Conservation (phyloP, 2,329 filamentous ascomycete species). For the Penicillium sp. region DNA sequence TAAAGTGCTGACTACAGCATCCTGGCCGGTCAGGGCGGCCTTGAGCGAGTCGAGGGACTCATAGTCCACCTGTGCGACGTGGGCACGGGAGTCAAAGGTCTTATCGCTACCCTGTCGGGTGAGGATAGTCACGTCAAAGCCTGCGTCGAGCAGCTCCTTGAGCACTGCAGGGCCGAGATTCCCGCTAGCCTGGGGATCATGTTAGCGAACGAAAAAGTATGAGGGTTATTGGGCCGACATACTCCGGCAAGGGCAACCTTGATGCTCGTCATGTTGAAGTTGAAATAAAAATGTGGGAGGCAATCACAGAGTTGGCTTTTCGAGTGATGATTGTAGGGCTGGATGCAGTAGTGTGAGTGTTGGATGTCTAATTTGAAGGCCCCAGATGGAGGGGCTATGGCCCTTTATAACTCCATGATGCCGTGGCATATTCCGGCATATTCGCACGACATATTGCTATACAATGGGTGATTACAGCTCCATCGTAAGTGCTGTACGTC, state of each 20-base stretch:
- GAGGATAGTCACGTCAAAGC: constrained; percentile 32
- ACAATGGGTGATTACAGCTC: neutral
- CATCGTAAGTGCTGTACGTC: neutral
- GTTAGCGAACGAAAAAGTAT: neutral
- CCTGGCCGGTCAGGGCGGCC: constrained; percentile 27
- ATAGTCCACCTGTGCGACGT: constrained; percentile 32
- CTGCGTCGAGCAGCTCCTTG: constrained; percentile 24
- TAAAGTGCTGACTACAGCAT: constrained; percentile 31
- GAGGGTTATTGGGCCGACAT: neutral
- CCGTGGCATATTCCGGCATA: neutral
- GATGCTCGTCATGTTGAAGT: neutral
- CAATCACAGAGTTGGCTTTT: neutral
- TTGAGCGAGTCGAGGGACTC: constrained; percentile 27
- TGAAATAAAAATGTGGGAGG: neutral
- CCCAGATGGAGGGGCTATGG: neutral
- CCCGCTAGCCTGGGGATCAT: constrained; percentile 27
- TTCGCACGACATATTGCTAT: neutral
- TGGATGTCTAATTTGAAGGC: neutral
- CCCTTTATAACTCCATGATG: neutral
- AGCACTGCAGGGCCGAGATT: constrained; percentile 32
- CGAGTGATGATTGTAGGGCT: neutral
- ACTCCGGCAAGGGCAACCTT: constrained; percentile 9
- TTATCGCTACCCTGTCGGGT: constrained; percentile 18
- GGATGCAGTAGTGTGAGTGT: neutral
- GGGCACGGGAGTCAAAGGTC: constrained; percentile 4